Base-by-base conservation (phyloP, 768 basidiomycete genomes). In the Mycena albidolilacea region DNA sequence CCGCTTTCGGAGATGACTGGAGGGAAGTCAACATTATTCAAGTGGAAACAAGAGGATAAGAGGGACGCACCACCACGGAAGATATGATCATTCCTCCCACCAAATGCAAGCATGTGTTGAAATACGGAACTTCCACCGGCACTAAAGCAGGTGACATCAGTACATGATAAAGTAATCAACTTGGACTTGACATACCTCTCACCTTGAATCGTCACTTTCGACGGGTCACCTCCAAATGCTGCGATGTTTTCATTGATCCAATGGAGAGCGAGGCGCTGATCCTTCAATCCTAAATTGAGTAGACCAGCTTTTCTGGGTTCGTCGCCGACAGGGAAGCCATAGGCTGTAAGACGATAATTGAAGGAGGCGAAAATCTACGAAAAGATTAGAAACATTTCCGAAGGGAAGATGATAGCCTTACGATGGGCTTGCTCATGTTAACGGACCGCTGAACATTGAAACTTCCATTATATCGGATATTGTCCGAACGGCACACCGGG, bases 241-340 rank as follows among this genome's bases (percentile, higher is more conserved):
- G 58, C 67, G 48, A 68, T 68, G 50, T 68, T 68, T 60, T 68
- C 67, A 61, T 52, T 68, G 58, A 68, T 68, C 67, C 67, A 68
- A 60, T 68, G 67, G 46, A 68, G 67, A 68, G 67, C 67, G 58
- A 68, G 67, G 58, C 67, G 67, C 67, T 68, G 67, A 46, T 68
- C 67, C 67, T 68, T 68, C 67, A 68, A 68, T 68, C 67, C 67
- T 68, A 68, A 68, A 68, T 68, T 68, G 67, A 68, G 67, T 68
- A 68, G 58, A 68, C 67, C 67, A 68, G 67, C 67, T 15, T 68
- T 60, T 68, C 58, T 68, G 58, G 67, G 58, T 61, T 68, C 67
- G 38, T 68, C 67, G 58, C 67, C 67, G 67, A 68, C 67, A 68
- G 67, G 67, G 67, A 68, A 68, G 67, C 67, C 67, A 68, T 68